Evolutionary conservation across 2,329 filamentous ascomycete species (phyloP), one percentile per base, ranked within the genome.

Genomic region (Xenoacremonium recifei): DNA sequence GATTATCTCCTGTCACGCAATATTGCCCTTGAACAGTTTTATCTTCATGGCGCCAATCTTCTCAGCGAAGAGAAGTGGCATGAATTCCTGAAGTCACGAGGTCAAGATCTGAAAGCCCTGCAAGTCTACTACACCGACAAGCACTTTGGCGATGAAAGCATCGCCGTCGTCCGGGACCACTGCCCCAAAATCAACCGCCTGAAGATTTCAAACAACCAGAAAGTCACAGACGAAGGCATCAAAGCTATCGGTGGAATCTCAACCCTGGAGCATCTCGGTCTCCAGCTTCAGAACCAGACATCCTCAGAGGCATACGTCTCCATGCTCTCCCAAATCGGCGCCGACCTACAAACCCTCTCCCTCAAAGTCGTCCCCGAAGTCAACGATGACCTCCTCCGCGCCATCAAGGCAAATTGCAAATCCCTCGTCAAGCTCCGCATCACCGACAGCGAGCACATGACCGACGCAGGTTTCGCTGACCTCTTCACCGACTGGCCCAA

Each of bases 61-160:
- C 71, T 97, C 13, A 83, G 85, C 9, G 83, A 93, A 46, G 71
- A 76, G 4, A 82, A 81, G 59, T 96, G 91, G 91, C 73, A 77
- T 38, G 72, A 78, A 36, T 82, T 87, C 36, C 79, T 96, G 40
- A 67, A 70, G 11, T 72, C 75, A 37, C 82, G 85, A 44, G 91
- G 90, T 10, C 54, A 69, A 7, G 64, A 76, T 17, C 73, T 96
- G 11, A 77, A 82, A 53, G 74, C 75, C 1, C 65, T 97, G 16
- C 87, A 90, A 55, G 75, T 96, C 2, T 90, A 89, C 57, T 90
- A 86, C 66, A 86, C 93, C 0, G 90, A 96, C 62, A 85, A 77
- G 39, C 83, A 91, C 21, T 86, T 97, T 50, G 81, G 84, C 30
- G 84, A 96, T 46, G 76, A 85, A 6, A 80, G 80, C 1, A 69